Conservation (phyloP, 2,329 filamentous ascomycete genomes). For the Aaosphaeria pasadenensis region DNA sequence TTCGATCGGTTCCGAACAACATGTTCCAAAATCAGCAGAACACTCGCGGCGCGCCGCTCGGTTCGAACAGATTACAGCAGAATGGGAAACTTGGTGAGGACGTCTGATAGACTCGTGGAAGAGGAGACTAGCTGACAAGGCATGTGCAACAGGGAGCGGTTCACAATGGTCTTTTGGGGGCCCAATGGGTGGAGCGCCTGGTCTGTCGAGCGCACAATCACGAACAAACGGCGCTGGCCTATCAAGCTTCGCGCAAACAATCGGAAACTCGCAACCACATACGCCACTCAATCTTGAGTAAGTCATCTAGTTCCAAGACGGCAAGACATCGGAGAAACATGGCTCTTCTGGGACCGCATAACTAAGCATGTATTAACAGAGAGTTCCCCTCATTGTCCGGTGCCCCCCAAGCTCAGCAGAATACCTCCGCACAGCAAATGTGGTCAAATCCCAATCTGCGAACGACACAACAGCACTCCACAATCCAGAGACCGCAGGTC, state of each 20-base stretch:
- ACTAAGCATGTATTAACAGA: conserved; percentile 40
- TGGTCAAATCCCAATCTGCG: conserved; percentile 58
- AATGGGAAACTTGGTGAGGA: conserved; percentile 54
- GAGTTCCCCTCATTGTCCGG: conserved; percentile 63
- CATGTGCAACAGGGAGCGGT: conserved; percentile 43
- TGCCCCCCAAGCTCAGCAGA: conserved; percentile 54
- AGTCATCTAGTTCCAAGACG: conserved; percentile 31
- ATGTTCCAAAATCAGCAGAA: conserved; percentile 54
- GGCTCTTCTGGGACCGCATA: not conserved
- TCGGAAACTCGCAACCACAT: conserved; percentile 52
- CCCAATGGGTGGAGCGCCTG: conserved; percentile 52
- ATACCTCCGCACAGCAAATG: conserved; percentile 50
- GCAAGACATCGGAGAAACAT: not conserved
- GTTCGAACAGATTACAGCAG: conserved; percentile 50
- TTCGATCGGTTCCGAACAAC: conserved; percentile 52
- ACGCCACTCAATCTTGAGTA: conserved; percentile 57
- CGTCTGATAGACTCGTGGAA: not conserved
- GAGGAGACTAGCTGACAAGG: not conserved
- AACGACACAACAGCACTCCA: conserved; percentile 48
- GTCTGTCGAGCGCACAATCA: conserved; percentile 49
- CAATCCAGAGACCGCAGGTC: conserved; percentile 52
- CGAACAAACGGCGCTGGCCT: conserved; percentile 48
- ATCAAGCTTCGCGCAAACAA: conserved; percentile 56
- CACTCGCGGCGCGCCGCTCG: conserved; percentile 47
- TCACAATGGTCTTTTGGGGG: conserved; percentile 58